Conservation (phyloP, 1,284 basidiomycete species). For the Microstroma glucosiphilum region DNA sequence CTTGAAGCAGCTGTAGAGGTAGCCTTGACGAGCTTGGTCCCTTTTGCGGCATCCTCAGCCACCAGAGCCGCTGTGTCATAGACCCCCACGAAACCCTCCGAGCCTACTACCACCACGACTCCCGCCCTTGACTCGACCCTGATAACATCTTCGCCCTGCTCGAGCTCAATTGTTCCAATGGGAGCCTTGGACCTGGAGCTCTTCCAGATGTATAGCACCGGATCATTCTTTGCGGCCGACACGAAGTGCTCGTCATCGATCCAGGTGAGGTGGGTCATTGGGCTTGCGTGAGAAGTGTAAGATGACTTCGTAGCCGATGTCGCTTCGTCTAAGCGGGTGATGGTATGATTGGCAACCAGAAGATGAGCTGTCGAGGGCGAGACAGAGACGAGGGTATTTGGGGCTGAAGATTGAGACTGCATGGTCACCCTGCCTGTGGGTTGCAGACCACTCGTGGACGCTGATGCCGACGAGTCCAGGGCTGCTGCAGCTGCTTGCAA, state of each 20-base stretch:
- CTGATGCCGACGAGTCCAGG: neutral
- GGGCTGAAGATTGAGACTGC: conserved; percentile 12
- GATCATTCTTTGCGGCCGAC: conserved; percentile 67
- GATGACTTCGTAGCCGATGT: conserved; percentile 12
- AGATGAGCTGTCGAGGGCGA: conserved; percentile 6
- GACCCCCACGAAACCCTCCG: conserved; percentile 4
- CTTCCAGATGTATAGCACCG: conserved; percentile 67
- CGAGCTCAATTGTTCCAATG: conserved; percentile 2
- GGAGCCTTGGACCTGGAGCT: conserved; percentile 38
- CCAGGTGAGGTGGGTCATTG: conserved; percentile 40
- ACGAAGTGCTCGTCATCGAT: conserved; percentile 56
- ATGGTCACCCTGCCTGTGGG: conserved; percentile 5
- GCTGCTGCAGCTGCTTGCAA: neutral
- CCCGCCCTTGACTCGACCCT: neutral
- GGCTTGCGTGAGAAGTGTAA: conserved; percentile 40
- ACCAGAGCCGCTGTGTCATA: neutral
- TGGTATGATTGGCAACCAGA: conserved; percentile 35
- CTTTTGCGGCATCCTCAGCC: neutral
- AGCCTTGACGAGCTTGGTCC: neutral
- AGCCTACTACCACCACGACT: neutral
- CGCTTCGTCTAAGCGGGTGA: conserved; percentile 20
- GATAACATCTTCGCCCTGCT: conserved; percentile 1
- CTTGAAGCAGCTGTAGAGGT: neutral
- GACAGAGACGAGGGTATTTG: conserved; percentile 4
- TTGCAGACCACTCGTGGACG: conserved; percentile 5